Percentiles rank a stretch among this genome's conserved stretches.
Conservation (phyloP, 331 rosid species). For the Stylosanthes scabra region DNA sequence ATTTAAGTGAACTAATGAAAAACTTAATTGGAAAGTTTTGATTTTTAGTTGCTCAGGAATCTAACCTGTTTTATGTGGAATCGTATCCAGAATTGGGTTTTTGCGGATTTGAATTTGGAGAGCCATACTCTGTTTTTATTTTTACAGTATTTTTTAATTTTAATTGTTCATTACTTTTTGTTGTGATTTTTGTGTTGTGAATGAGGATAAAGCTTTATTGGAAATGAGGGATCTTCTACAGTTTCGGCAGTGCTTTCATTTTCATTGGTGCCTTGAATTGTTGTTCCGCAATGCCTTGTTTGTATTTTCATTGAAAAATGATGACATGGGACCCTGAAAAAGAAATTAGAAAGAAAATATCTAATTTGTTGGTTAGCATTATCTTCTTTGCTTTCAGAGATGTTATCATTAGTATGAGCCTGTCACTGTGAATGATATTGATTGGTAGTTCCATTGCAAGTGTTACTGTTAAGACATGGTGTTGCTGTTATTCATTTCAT, state of each 20-base stretch:
- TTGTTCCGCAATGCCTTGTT: too few species aligned
- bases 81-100: slow-evolving; percentile 11
- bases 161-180: not conserved
- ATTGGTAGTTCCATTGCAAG: slow-evolving; percentile 19
- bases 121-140: not conserved
- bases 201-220: slow-evolving; percentile 9
- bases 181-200: slow-evolving; percentile 24
- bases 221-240: slow-evolving; percentile 27
- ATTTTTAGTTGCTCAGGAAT: slow-evolving; percentile 29
- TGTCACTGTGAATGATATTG: slow-evolving; percentile 20
- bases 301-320: slow-evolving; percentile 5
- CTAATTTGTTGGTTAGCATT: slow-evolving; percentile 21
- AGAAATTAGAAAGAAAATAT: not conserved
- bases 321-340: slow-evolving; percentile 32
- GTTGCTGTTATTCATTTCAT: slow-evolving; percentile 9
- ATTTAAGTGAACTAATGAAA: not conserved
- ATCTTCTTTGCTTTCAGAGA: slow-evolving; percentile 25
- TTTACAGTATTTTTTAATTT: not conserved
- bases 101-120: not conserved
- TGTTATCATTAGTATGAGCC: slow-evolving; percentile 9
- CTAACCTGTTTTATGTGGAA: slow-evolving; percentile 32
- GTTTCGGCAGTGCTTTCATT: slow-evolving; percentile 33
- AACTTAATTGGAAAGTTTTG: slow-evolving; percentile 13
- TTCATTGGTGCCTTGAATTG: slow-evolving; percentile 31
- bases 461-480: not conserved